Conservation (phyloP, 257 asterid species). For the Ligustrum vulgare region DNA sequence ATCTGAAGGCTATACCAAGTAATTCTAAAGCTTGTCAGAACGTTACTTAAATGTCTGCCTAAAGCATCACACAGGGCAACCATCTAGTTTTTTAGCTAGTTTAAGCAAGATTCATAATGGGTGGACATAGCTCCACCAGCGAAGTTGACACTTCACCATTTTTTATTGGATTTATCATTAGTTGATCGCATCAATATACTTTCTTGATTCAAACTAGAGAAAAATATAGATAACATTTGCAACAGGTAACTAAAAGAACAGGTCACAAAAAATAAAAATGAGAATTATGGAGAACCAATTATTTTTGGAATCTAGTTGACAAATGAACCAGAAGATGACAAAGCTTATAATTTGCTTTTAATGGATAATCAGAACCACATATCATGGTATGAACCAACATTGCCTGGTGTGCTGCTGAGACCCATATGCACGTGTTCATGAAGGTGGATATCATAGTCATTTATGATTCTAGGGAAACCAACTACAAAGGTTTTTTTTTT, state of each 20-base stretch:
- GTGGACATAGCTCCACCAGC: background rate
- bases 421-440: constrained; percentile 3
- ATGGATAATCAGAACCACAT: constrained; percentile 6
- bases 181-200: background rate
- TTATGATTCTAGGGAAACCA: background rate
- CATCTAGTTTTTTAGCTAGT: constrained; percentile 18
- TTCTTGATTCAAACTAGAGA: background rate
- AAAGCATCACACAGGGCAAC: background rate
- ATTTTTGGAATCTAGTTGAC: background rate
- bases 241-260: background rate
- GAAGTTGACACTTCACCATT: background rate
- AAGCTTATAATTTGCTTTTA: background rate
- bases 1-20: background rate
- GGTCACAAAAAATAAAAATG: background rate
- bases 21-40: background rate
- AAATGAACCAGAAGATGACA: background rate
- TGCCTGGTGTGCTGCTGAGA: constrained; percentile 17
- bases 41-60: background rate
- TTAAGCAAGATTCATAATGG: constrained; percentile 3
- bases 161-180: background rate
- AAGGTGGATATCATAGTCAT: background rate
- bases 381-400: background rate
- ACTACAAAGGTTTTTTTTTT: background rate
- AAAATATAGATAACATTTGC: background rate
- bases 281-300: background rate